phyloP scores from a whole-genome alignment of 2,329 filamentous ascomycete species.

The Microcyclosporella mali region DNA sequence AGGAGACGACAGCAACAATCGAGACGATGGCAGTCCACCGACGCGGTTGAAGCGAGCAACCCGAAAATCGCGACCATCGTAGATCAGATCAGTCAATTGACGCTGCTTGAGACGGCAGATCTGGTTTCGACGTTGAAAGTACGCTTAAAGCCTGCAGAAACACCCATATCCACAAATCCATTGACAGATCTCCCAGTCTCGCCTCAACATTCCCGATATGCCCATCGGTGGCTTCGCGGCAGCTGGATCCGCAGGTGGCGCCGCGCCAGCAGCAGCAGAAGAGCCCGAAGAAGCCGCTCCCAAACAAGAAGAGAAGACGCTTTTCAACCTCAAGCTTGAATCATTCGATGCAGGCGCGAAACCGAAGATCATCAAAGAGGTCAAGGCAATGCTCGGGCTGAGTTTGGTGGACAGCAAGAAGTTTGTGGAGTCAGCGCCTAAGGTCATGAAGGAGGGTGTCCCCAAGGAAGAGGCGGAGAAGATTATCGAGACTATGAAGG shows the following conservation, averaged over 20 bases:
- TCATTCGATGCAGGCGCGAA: constrained; percentile 83
- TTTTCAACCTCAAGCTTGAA: constrained; percentile 93
- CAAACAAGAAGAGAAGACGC: constrained; percentile 83
- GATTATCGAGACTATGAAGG: constrained; percentile 93
- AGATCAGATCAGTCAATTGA: constrained; percentile 98
- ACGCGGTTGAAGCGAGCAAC: constrained; percentile 55
- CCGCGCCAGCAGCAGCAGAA: constrained; percentile 54
- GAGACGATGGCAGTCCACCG: constrained; percentile 84
- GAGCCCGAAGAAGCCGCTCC: constrained; percentile 85
- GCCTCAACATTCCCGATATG: constrained; percentile 96
- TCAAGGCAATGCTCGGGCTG: constrained; percentile 91
- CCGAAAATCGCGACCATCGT: constrained; percentile 94
- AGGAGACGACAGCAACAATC: constrained; percentile 29
- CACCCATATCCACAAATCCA: not conserved
- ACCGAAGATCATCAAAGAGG: constrained; percentile 99
- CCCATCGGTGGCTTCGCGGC: constrained; percentile 87
- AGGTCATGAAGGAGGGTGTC: constrained; percentile 98
- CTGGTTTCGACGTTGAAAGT: constrained; percentile 95
- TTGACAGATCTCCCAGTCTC: constrained; percentile 53
- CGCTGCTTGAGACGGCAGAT: constrained; percentile 92
- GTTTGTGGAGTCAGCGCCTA: constrained; percentile 96
- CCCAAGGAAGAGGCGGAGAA: constrained; percentile 99
- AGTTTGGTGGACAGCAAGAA: constrained; percentile 99
- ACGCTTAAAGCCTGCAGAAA: constrained; percentile 12
- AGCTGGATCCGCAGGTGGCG: constrained; percentile 52